Evolutionary conservation across 345 rosid genomes (phyloP).

Genomic region (Ceriops decandra): DNA sequence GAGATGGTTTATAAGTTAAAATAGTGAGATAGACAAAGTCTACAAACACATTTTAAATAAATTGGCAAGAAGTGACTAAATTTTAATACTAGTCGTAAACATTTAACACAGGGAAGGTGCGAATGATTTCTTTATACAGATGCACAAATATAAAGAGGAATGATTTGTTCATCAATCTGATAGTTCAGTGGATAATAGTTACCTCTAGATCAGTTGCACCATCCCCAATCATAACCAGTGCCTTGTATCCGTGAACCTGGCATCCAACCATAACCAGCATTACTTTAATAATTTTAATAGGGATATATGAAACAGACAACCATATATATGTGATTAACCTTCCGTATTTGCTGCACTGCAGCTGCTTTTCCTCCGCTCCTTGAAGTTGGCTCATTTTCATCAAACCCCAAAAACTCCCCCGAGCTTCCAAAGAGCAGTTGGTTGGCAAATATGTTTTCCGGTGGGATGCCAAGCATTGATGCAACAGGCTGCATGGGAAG

Average conservation of each 20-base stretch:
- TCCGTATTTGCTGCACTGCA: conserved; percentile 80
- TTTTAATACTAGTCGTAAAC: no score
- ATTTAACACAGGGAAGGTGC: background rate
- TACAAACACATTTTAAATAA: background rate
- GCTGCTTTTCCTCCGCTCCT: conserved; percentile 94
- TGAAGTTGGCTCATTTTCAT: conserved; percentile 84
- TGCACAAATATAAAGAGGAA: background rate
- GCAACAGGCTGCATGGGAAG: conserved; percentile 72
- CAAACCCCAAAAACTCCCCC: conserved; percentile 80
- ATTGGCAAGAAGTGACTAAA: background rate
- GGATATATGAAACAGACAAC: conserved; percentile 3
- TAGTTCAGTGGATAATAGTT: conserved; percentile 17
- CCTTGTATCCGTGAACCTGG: conserved; percentile 69
- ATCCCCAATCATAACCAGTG: conserved; percentile 91
- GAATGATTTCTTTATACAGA: background rate
- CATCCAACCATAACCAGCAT: conserved; percentile 17
- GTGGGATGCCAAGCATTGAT: conserved; percentile 75
- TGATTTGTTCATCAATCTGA: background rate
- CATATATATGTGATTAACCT: conserved; percentile 38
- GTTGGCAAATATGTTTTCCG: conserved; percentile 81
- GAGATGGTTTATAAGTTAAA: background rate
- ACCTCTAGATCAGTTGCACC: conserved; percentile 99
- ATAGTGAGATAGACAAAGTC: background rate
- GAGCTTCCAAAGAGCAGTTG: conserved; percentile 62
- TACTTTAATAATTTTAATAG: conserved; percentile 8